phyloP scores from a whole-genome alignment of 1,284 basidiomycete species.

The Rhodofomes roseus region DNA sequence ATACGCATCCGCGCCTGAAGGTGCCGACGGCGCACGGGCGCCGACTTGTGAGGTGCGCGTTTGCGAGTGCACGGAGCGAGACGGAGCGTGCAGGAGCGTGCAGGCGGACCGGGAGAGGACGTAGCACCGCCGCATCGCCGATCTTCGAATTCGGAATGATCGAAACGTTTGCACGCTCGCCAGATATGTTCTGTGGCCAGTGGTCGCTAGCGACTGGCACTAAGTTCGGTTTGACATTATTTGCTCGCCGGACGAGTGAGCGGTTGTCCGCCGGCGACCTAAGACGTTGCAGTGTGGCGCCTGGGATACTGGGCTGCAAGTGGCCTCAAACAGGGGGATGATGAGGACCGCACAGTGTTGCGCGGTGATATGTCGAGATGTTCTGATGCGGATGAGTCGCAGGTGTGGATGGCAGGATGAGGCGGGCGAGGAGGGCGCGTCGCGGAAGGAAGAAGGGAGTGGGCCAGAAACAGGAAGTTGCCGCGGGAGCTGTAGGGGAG shows the following conservation, averaged over 20 bases:
- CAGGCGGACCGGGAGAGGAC: too few relatives aligned
- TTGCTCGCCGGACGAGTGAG: background rate
- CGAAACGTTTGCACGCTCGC: background rate
- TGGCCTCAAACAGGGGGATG: background rate
- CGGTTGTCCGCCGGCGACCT: background rate
- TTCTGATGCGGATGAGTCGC: background rate
- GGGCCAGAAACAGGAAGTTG: background rate
- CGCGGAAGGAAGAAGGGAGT: background rate
- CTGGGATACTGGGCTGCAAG: background rate
- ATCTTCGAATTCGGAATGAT: slow-evolving; percentile 1
- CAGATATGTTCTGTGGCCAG: background rate
- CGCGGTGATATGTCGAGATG: background rate
- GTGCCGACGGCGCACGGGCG: background rate
- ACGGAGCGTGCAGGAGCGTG: too few relatives aligned
- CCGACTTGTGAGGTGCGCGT: too few relatives aligned
- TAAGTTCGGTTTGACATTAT: too few relatives aligned
- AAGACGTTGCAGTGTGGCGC: background rate
- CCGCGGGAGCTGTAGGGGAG: background rate
- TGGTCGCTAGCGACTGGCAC: too few relatives aligned
- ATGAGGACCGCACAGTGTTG: background rate
- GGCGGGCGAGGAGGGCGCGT: background rate
- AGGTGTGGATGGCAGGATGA: background rate
- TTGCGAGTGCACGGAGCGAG: background rate
- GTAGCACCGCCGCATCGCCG: background rate
- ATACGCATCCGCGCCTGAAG: background rate